Conservation (phyloP, 2,329 filamentous ascomycete species). For the Chlorencoelia australis region DNA sequence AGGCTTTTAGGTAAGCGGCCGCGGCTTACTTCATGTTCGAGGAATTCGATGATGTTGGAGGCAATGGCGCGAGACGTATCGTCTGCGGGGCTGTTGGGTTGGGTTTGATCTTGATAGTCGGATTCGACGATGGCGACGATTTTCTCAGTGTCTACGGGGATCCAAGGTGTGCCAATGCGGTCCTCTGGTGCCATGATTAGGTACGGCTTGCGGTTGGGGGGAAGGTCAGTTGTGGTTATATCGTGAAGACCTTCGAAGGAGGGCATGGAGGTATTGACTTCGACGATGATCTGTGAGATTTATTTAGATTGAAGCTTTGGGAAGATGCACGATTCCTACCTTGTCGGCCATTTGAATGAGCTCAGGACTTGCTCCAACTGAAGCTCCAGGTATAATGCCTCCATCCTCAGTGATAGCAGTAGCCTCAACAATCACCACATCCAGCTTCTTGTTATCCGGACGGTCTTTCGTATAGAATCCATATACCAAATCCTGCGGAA, state of each 20-base stretch:
- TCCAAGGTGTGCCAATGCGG: slow-evolving; percentile 71
- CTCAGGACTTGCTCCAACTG: slow-evolving; percentile 76
- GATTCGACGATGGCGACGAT: slow-evolving; percentile 78
- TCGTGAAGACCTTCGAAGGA: slow-evolving; percentile 84
- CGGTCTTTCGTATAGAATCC: slow-evolving; percentile 79
- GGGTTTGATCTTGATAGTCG: slow-evolving; percentile 69
- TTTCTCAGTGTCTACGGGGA: slow-evolving; percentile 76
- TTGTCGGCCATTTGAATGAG: slow-evolving; percentile 87
- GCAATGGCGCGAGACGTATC: slow-evolving; percentile 65
- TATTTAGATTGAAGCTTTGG: slow-evolving; percentile 4
- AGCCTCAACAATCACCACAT: slow-evolving; percentile 78
- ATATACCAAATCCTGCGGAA: slow-evolving; percentile 77
- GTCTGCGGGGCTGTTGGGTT: slow-evolving; percentile 68
- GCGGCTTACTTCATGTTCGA: slow-evolving; percentile 74
- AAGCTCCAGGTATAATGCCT: slow-evolving; percentile 78
- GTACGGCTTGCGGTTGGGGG: slow-evolving; percentile 73
- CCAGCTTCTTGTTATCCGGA: slow-evolving; percentile 52
- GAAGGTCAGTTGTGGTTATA: slow-evolving; percentile 80
- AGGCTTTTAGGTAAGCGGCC: slow-evolving; percentile 69
- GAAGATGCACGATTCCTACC: slow-evolving; percentile 27
- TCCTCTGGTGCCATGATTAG: slow-evolving; percentile 79
- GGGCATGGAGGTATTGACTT: slow-evolving; percentile 80
- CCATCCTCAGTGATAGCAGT: slow-evolving; percentile 82
- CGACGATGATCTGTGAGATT: slow-evolving; percentile 61
- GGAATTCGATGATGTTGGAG: slow-evolving; percentile 68